Evolutionary conservation across 2,329 filamentous ascomycete genomes (phyloP).

Genomic region (Penicillium sp.): DNA sequence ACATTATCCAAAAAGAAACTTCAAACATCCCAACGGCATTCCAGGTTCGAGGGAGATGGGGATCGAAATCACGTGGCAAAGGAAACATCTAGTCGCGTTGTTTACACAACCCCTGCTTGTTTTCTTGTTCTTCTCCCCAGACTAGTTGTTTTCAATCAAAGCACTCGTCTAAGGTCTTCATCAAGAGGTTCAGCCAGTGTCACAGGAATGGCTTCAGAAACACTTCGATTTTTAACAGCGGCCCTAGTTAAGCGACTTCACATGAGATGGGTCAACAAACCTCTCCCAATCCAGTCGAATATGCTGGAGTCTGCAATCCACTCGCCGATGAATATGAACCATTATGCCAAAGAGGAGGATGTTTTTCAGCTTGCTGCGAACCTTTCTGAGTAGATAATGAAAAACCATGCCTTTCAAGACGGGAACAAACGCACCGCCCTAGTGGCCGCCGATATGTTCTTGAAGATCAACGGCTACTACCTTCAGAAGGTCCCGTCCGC

Average conservation of each 20-base stretch:
- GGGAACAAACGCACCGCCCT: conserved; percentile 34
- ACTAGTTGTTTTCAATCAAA: no score
- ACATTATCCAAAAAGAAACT: no score
- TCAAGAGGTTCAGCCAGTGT: no score
- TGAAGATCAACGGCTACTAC: conserved; percentile 29
- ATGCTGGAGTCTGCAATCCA: not conserved
- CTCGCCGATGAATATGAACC: not conserved
- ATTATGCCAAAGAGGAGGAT: conserved; percentile 5
- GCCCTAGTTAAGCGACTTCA: conserved; percentile 10
- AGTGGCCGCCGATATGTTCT: conserved; percentile 31
- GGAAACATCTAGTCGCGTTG: no score
- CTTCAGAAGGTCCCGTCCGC: conserved; percentile 14
- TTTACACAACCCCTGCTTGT: no score
- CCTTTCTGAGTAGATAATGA: conserved; percentile 30
- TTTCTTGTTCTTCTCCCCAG: no score
- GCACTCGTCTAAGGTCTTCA: no score
- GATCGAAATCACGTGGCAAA: no score
- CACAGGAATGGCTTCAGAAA: conserved; percentile 8
- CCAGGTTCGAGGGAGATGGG: no score
- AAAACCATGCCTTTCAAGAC: conserved; percentile 32
- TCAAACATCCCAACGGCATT: no score
- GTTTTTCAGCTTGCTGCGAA: conserved; percentile 29
- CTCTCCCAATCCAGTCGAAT: not conserved
- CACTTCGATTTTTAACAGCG: conserved; percentile 13
- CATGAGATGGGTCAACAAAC: not conserved